Base-by-base conservation (phyloP, 2,329 filamentous ascomycete species). In the Sporothrix globosa region DNA sequence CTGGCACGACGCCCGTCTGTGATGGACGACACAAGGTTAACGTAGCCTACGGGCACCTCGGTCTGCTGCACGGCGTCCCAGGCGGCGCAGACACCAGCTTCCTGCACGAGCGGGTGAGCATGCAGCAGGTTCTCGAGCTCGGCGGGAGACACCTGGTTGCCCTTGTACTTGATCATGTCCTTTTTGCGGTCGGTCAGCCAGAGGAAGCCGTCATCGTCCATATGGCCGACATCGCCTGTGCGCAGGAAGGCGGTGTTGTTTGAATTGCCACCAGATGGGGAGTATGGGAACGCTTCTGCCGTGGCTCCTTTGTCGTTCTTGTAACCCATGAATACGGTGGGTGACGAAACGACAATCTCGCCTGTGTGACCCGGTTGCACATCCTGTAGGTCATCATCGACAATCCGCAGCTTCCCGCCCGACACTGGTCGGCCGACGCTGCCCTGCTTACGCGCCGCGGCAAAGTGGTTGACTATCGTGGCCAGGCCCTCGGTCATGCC, bases 141-240 rank as follows among this genome's bases (percentile, higher is more conserved):
- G 5, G 53, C 69, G 10, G 61, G 69, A 27, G 61, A 67, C 21
- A 70, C 69, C 30, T 67, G 61, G 69, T 67, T 56, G 27, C 41
- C 69, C 27, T 70, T 67, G 63, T 70, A 61, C 50, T 60, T 60
- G 14, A 70, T 67, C 39, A 70, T 65, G 44, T 70, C 61, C 69
- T 67, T 67, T 30, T 60, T 70, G 50, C 68, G 52, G 68, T 67
- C 68, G 1, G 68, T 70, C 46, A 67, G 60, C 68, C 61, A 70
- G 2, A 70, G 9, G 17, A 41, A 67, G 53, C 69, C 69, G 19
- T 52, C 69, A 4, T 2, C 21, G 53, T 68, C 53, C 3, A 70
- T n/a, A 19, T 41, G 61, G 30, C 69, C 69, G 10, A 60, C 39
- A 13, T 70, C 68, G 39, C 69, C 69, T 0, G 52, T 67, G 1